Conservation (phyloP, 495 filamentous ascomycete genomes). For the Penicillium salamii region DNA sequence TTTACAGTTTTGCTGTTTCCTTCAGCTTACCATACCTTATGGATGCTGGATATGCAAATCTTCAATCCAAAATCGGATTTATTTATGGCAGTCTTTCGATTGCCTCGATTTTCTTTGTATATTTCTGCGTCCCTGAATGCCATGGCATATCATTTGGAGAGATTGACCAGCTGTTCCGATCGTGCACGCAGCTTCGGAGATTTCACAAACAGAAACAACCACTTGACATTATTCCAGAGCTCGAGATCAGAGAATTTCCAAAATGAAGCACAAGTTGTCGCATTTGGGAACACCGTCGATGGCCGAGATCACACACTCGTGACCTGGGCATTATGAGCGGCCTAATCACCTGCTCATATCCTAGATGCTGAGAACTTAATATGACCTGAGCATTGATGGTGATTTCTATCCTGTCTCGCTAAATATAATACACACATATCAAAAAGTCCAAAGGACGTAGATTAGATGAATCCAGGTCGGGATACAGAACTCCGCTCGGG, state of each 20-base stretch:
- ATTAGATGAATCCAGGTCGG: no score
- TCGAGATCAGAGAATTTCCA: background rate
- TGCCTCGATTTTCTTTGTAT: slow-evolving; percentile 13
- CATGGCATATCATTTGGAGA: slow-evolving; percentile 13
- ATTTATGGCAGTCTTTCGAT: slow-evolving; percentile 22
- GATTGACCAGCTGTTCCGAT: slow-evolving; percentile 9
- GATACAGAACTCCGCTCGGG: no score
- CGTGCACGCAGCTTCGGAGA: background rate
- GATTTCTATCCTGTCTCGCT: no score
- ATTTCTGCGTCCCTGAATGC: slow-evolving; percentile 16
- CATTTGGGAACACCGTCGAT: no score
- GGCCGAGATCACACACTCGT: no score
- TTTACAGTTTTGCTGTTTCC: slow-evolving; percentile 22
- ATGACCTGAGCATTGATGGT: no score
- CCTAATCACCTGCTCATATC: no score
- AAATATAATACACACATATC: no score
- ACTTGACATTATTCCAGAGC: background rate
- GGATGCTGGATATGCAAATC: slow-evolving; percentile 18
- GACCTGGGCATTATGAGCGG: no score
- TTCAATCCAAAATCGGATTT: slow-evolving; percentile 21
- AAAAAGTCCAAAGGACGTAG: no score
- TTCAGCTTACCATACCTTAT: slow-evolving; percentile 20
- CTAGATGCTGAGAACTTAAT: no score
- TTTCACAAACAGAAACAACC: background rate
- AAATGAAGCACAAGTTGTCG: no score